Evolutionary conservation across 805 yeast genomes (phyloP).

Genomic region (Saccharomycopsis sp.): DNA sequence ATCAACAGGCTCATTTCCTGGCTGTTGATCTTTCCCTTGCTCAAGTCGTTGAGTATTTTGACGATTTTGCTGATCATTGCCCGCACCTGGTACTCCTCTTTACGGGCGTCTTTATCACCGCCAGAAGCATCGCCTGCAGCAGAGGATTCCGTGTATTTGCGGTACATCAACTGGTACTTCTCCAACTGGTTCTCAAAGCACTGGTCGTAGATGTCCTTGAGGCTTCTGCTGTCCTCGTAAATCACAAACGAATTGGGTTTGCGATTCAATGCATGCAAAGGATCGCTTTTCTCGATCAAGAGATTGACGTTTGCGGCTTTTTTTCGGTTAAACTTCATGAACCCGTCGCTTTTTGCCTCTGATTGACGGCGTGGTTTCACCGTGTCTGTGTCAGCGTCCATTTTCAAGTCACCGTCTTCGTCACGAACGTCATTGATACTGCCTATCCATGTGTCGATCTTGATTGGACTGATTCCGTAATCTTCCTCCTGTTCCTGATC

Average conservation of each 20-base stretch:
- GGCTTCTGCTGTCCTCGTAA: background rate
- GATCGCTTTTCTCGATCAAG: background rate
- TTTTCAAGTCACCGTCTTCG: background rate
- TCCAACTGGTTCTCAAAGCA: background rate
- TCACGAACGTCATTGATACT: background rate
- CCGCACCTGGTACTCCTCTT: background rate
- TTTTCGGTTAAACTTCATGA: background rate
- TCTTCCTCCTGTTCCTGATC: background rate
- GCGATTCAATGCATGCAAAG: background rate
- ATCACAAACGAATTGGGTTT: background rate
- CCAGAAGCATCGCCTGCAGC: no score
- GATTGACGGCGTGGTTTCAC: no score
- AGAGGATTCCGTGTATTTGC: background rate
- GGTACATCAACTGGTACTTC: background rate
- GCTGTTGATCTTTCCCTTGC: background rate
- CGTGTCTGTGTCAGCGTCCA: no score
- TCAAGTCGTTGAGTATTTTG: background rate
- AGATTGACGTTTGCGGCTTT: background rate
- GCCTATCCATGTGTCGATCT: slow-evolving; percentile 4
- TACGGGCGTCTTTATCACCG: background rate
- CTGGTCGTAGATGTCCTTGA: background rate
- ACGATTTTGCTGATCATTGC: background rate
- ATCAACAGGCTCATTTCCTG: background rate
- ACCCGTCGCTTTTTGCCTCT: background rate
- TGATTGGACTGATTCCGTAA: slow-evolving; percentile 17